Evolutionary conservation across 768 basidiomycete species (phyloP), one percentile per base, ranked within the genome.

Genomic region (Vararia minispora): DNA sequence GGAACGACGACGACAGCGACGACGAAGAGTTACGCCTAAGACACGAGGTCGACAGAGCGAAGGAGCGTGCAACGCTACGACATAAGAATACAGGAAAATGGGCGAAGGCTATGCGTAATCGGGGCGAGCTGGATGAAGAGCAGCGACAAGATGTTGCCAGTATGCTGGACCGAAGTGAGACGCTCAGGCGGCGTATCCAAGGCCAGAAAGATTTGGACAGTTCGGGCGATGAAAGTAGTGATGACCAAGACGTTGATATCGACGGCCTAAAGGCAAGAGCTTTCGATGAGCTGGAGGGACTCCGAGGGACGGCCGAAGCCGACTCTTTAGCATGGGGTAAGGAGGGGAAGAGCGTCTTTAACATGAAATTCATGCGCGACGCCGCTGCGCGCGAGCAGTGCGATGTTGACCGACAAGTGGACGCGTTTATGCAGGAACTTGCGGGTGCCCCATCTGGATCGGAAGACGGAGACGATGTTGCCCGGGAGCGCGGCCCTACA

Each of bases 351-450:
- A 75, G 84, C 43, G 70, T 97, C 8, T 84, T 95, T 55, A 71
- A 76, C 46, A 97, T 98, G 95, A 97, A 95, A 62, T 99, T 98
- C 60, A 99, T 99, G 94, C 81, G 84, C 57, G 82, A 91, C 32
- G 92, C 89, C 0, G 78, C 83, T 64, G 74, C 73, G 4, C 67
- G 87, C 46, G 71, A 79, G 40, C 61, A 71, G 48, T 63, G 56
- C 7, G 65, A 68, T 37, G 75, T 72, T 1, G 66, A 79, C 41
- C 68, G 68, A 40, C 69, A 76, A 46, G 76, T 71, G 4, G 83
- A 85, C 40, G 82, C 85, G 49, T 76, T 94, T 42, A 60, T 76
- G 44, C 64, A 64, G 45, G 85, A 88, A 50, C 63, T 95, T 52
- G 75, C 72, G 4, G 56, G 52, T 1, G 57, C 47, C 9, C 62